Evolutionary conservation across 805 yeast genomes (phyloP), one percentile per base, ranked within the genome.

Genomic region (Candida tibetensis): DNA sequence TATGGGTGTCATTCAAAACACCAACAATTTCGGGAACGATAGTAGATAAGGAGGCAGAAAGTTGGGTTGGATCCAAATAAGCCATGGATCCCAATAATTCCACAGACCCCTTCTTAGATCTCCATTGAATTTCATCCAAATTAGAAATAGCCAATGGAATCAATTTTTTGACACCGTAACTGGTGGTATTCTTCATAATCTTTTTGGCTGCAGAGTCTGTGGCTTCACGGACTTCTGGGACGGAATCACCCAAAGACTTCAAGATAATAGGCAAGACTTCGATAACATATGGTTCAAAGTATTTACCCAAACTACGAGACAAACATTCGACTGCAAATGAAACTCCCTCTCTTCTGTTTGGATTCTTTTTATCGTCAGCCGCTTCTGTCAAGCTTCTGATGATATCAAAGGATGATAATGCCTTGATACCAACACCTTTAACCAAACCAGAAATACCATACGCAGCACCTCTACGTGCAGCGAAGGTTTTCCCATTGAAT

Each of bases 81-180:
- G 99, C 99, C 99, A 93, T 93, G 17, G 96, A 81, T 62, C 99
- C 99, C 32, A 93, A 74, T 36, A 93, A 67, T 58, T 93, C 98
- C 14, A 93, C 98, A 5, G 98, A 86, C 3, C 98, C 99, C 64
- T 89, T 87, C 66, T 93, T 93, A 0, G 95, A 80, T 66, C 99
- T 77, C 99, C 99, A 93, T 0, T 95, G 83, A 40, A 82, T 80
- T 44, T 87, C 95, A 51, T 89, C 95, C 50, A 93, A 71, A 48
- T 86, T 87, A 22, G 81, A 77, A 42, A 91, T 77, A 0, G 97
- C 95, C 40, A 91, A 72, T 2, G 99, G 99, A 58, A 93, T 89
- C 59, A 93, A 73, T 30, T 83, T 82, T 55, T 84, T 85, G 41
- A 93, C 86, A 64, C 99, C 99, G 60, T 70, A 93, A 45, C 95